A percentile compares a stretch with the other conserved stretches of the same genome.
phyloP scores from a whole-genome alignment of 257 asterid species.

The Solanum appendiculatum region DNA sequence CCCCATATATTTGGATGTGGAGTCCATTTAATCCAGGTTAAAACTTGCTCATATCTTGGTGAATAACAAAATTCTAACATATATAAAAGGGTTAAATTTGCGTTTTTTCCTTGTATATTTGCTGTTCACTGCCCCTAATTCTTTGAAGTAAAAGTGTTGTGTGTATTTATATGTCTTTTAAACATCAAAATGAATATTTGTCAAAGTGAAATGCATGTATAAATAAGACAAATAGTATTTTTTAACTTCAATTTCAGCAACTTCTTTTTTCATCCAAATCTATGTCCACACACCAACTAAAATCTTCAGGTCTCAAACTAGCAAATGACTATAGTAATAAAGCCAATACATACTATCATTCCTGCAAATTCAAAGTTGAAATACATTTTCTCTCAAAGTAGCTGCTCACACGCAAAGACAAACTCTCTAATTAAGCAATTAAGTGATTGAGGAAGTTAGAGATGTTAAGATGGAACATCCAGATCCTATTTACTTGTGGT shows the following conservation, averaged over 20 bases:
- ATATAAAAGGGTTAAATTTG: not conserved
- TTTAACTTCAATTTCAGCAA: not conserved
- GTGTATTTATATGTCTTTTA: not conserved
- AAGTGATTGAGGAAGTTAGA: not conserved
- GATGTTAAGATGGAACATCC: not conserved
- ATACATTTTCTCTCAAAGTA: not conserved
- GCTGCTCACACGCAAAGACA: not conserved
- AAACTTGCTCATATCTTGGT: not conserved
- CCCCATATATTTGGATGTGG: not conserved
- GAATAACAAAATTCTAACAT: not conserved
- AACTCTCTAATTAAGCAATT: not conserved
- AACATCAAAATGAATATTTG: not conserved
- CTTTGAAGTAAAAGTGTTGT: not conserved
- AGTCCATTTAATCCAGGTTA: not conserved
- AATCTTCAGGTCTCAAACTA: not conserved
- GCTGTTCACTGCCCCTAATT: not conserved
- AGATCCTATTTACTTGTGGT: slow-evolving; percentile 5
- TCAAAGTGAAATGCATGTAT: too few relatives aligned
- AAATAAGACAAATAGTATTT: not conserved
- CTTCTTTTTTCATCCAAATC: too few relatives aligned
- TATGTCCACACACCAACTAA: not conserved
- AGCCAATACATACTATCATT: not conserved
- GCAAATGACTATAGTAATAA: not conserved
- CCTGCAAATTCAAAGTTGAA: not conserved
- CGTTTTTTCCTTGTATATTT: not conserved